Percentiles rank a stretch among this genome's conserved stretches.
Evolutionary conservation across 2,329 filamentous ascomycete species (phyloP).

Genomic region (Curvularia verruculosa): DNA sequence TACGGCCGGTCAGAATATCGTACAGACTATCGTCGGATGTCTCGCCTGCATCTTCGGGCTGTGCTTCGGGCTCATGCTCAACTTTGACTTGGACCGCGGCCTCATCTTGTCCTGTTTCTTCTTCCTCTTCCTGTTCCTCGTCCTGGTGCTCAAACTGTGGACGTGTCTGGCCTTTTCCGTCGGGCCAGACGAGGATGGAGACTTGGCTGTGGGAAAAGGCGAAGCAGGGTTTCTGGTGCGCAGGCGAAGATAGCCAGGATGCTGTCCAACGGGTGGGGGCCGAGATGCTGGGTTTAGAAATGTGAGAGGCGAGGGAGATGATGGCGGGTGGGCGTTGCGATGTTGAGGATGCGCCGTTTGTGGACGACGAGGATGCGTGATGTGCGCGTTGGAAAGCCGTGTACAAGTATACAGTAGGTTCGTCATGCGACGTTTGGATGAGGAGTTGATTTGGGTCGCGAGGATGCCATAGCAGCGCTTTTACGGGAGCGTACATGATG

Average conservation of each 20-base stretch:
- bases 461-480: slow-evolving; percentile 54
- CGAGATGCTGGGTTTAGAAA: slow-evolving; percentile 34
- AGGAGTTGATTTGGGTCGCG: slow-evolving; percentile 45
- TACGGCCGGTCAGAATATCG: slow-evolving; percentile 56
- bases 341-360: slow-evolving; percentile 14
- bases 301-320: slow-evolving; percentile 28
- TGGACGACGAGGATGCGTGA: neutral
- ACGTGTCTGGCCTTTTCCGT: slow-evolving; percentile 48
- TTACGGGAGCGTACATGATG: slow-evolving; percentile 54
- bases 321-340: slow-evolving; percentile 30
- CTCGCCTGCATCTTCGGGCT: slow-evolving; percentile 36
- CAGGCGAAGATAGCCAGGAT: slow-evolving; percentile 35
- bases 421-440: slow-evolving; percentile 51
- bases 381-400: slow-evolving; percentile 21
- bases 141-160: slow-evolving; percentile 32
- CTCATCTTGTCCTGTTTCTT: too few species aligned
- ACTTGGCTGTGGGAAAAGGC: slow-evolving; percentile 45
- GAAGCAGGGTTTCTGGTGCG: slow-evolving; percentile 45
- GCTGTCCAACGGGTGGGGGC: slow-evolving; percentile 29
- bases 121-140: too few species aligned
- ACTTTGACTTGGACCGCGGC: too few species aligned
- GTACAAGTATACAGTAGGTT: slow-evolving; percentile 51
- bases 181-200: slow-evolving; percentile 52
- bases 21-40: slow-evolving; percentile 56
- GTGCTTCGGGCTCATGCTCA: slow-evolving; percentile 6